Base-by-base conservation (phyloP, 495 filamentous ascomycete genomes). In the Parathielavia hyrcaniae region DNA sequence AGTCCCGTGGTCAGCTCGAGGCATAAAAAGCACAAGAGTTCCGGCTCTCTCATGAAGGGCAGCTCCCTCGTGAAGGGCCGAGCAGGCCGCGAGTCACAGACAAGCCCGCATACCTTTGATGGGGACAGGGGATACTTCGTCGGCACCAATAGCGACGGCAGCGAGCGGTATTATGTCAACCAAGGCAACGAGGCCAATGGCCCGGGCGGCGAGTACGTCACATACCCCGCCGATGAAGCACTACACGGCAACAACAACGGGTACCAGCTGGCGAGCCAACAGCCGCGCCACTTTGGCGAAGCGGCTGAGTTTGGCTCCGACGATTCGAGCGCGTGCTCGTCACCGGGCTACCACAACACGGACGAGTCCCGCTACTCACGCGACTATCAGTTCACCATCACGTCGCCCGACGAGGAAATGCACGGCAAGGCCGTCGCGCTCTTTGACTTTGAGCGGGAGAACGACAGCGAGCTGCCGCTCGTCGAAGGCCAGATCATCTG, bases 371-470 rank as follows among this genome's bases (percentile, higher is more conserved):
- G 89, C 60, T 95, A 89, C 65, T 90, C 89, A 30, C 83, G 86
- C 51, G 89, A 95, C 65, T 96, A 96, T 70, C 88, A 93, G 63
- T 96, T 97, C 65, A 92, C 90, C 6, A 95, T 97, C 59, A 91
- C 89, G 20, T 95, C 89, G 23, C 90, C 92, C 9, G 92, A 96
- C 64, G 92, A 97, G 72, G 91, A 96, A 69, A 95, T 96, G 89
- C 90, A 96, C 67, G 92, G 92, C 43, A 95, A 95, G 67, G 92
- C 92, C 38, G 89, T 98, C 22, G 95, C 93, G 6, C 78, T 98
- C 13, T 98, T 95, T 66, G 90, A 96, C 69, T 98, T 98, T 69
- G 83, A 84, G 52, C 83, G 90, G 26, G 93, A 97, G 69, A 96
- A 97, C 66, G 90, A 96, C 66, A 98, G 96, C 63, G 93, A 98